Evolutionary conservation across 2,329 filamentous ascomycete genomes (phyloP).

Genomic region (Fusarium fracticaudum): DNA sequence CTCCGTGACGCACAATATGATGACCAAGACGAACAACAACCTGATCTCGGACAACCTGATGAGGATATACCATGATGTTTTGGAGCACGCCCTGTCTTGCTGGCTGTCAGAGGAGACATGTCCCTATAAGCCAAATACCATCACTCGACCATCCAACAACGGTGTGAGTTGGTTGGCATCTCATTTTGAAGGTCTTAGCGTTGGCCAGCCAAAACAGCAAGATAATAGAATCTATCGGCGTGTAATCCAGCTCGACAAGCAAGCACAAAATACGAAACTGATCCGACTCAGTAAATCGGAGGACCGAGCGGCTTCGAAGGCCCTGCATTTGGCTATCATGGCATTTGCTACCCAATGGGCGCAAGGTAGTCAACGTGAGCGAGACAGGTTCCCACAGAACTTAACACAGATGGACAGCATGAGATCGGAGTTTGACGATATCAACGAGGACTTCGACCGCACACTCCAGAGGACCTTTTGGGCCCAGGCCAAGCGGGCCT

Average conservation of each 20-base stretch:
- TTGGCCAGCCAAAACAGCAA: slow-evolving; percentile 41
- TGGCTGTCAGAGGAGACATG: slow-evolving; percentile 65
- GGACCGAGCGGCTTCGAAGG: slow-evolving; percentile 55
- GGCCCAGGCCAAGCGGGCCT: slow-evolving; percentile 49
- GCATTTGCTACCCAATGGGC: slow-evolving; percentile 63
- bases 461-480: slow-evolving; percentile 51
- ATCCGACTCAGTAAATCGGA: slow-evolving; percentile 53
- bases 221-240: slow-evolving; percentile 60
- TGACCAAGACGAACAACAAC: slow-evolving; percentile 40
- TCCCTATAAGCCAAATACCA: slow-evolving; percentile 52
- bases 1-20: slow-evolving; percentile 40
- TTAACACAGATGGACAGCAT: slow-evolving; percentile 37
- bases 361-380: slow-evolving; percentile 41
- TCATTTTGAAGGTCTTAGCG: slow-evolving; percentile 41
- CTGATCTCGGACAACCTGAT: slow-evolving; percentile 43
- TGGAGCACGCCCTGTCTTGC: slow-evolving; percentile 63
- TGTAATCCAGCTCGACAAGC: slow-evolving; percentile 58
- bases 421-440: slow-evolving; percentile 39
- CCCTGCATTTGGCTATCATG: slow-evolving; percentile 60
- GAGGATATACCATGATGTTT: slow-evolving; percentile 62
- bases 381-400: slow-evolving; percentile 39
- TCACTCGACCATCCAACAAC: slow-evolving; percentile 35
- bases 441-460: slow-evolving; percentile 51
- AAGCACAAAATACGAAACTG: slow-evolving; percentile 52
- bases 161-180: slow-evolving; percentile 43